Percentiles rank a stretch among this genome's conserved stretches.
phyloP scores from a whole-genome alignment of 1,139 yeast species.

The Meyerozyma sp. region DNA sequence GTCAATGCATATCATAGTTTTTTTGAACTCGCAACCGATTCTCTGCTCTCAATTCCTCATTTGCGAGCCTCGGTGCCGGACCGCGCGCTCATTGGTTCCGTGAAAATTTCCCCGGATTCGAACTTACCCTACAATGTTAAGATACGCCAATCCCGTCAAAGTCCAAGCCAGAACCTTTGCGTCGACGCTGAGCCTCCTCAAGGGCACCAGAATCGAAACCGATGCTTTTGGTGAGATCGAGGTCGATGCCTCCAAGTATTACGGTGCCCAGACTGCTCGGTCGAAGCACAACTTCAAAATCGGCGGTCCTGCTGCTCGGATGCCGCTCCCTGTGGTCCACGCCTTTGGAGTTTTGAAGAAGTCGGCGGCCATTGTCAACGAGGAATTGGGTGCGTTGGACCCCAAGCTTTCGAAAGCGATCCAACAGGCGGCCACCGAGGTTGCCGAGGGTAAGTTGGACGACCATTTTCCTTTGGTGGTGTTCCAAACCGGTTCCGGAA shows the following conservation, averaged over 20 bases:
- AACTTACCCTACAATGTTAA: conserved; percentile 20
- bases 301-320: conserved; percentile 85
- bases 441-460: conserved; percentile 81
- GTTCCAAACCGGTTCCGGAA: conserved; percentile 98
- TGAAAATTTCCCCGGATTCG: not conserved
- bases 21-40: too few relatives aligned
- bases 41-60: too few relatives aligned
- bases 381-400: conserved; percentile 73
- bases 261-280: conserved; percentile 98
- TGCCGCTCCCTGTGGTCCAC: conserved; percentile 86
- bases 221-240: conserved; percentile 97
- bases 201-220: conserved; percentile 63
- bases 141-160: conserved; percentile 17
- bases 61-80: not conserved
- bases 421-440: conserved; percentile 93
- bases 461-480: conserved; percentile 97
- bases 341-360: conserved; percentile 94
- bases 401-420: conserved; percentile 80
- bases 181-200: conserved; percentile 18
- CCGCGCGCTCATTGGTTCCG: not conserved
- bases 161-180: conserved; percentile 22
- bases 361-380: conserved; percentile 91
- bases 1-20: too few relatives aligned
- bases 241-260: conserved; percentile 79
- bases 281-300: conserved; percentile 90